Base-by-base conservation (phyloP, 2,329 filamentous ascomycete genomes). In the Neonectria sp. region DNA sequence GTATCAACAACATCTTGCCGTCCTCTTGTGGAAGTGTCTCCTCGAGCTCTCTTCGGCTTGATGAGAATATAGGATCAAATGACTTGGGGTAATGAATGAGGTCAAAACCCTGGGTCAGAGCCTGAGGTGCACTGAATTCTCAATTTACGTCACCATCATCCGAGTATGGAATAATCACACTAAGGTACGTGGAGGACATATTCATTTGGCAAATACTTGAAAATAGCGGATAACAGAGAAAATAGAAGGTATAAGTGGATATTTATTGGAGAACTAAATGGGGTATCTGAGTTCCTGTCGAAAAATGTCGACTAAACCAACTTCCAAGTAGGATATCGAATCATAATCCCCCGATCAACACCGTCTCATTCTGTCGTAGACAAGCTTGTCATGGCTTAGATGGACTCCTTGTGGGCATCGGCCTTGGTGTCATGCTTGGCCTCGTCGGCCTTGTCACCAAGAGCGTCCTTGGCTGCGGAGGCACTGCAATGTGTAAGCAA, bases 391-490 rank as follows among this genome's bases (percentile, higher is more conserved):
- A 25, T 25, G 17, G 55, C 62, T 78, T 85, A 82, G 63, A 80
- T 80, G 43, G 71, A 61, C 75, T 82, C 72, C 81, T 84, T 84
- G 81, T 85, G 80, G 51, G 77, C 78, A 59, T 82, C 78, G 27
- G 72, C 75, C 79, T 83, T 83, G 72, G 78, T 76, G 21, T 77
- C 73, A 75, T 85, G 83, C 69, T 77, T 79, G 21, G 55, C 25
- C 81, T 85, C 85, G 60, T 81, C 55, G 24, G 80, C 55, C 84
- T 86, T 86, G 82, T 86, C 84, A 37, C 80, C 75, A 0, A 83
- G 40, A 48, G 85, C 85, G 43, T 86, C 84, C 81, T 86, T 86
- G 72, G 84, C 82, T n/a, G 85, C 85, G 9, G 80, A 79, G 68
- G 82, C 80, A 68, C 85, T 86, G 67, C 27, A 29, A 24, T 4